These are phyloP conservation scores for Aspergillus pseudoviridinutans DNA, from an alignment of 2,329 filamentous ascomycete genomes.

Conservation along the genomic window DNA sequence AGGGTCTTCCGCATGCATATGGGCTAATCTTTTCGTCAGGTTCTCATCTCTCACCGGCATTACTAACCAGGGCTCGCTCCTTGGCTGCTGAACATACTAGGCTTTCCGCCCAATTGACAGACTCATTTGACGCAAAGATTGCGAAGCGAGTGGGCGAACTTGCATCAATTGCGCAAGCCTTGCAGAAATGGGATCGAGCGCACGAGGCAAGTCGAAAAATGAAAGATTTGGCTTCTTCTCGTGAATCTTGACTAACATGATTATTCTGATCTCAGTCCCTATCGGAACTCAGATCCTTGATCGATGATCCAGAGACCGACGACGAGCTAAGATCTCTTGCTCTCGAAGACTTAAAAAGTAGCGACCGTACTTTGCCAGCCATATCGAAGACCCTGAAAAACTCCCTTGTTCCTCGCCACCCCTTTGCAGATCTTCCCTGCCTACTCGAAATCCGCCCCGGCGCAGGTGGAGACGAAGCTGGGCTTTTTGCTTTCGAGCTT, in stretches of 20 bases:
- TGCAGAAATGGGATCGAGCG: constrained; percentile 57
- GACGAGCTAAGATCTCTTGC: constrained; percentile 58
- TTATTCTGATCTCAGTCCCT: constrained; percentile 42
- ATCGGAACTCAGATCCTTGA: constrained; percentile 69
- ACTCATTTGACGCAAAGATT: constrained; percentile 52
- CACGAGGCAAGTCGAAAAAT: constrained; percentile 45
- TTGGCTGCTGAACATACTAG: constrained; percentile 53
- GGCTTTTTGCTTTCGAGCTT: constrained; percentile 81
- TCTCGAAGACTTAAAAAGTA: constrained; percentile 66
- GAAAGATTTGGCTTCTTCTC: background rate
- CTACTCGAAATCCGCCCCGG: constrained; percentile 89
- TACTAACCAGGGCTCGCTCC: constrained; percentile 53
- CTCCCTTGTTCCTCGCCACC: constrained; percentile 79
- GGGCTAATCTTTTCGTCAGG: constrained; percentile 13
- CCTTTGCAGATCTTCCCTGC: constrained; percentile 85
- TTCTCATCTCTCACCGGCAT: constrained; percentile 48
- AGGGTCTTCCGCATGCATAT: background rate
- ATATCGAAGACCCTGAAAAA: constrained; percentile 68
- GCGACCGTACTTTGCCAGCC: constrained; percentile 56
- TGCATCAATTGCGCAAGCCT: constrained; percentile 47
- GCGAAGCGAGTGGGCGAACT: constrained; percentile 59
- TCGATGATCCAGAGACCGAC: constrained; percentile 63
- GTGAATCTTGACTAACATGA: background rate
- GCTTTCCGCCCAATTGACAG: constrained; percentile 50
- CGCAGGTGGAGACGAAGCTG: constrained; percentile 85